phyloP scores from a whole-genome alignment of 2,329 filamentous ascomycete species.

The Pyricularia pennisetigena region DNA sequence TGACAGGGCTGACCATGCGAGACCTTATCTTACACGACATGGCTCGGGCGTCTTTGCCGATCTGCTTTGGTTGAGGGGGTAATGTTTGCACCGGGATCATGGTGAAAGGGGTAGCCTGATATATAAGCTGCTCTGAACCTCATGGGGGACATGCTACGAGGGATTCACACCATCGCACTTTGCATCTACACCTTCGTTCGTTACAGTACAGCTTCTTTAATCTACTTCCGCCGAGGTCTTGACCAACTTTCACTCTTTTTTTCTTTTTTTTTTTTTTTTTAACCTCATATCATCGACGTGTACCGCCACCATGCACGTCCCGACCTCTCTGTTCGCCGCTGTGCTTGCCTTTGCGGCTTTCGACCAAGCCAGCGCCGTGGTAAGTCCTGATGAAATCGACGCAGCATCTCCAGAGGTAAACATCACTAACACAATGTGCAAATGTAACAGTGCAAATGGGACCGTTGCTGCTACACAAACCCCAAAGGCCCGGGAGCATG shows the following conservation, averaged over 20 bases:
- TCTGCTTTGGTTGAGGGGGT: neutral
- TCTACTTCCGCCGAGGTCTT: neutral
- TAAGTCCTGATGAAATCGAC: neutral
- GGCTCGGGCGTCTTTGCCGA: neutral
- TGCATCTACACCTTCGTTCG: neutral
- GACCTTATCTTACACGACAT: neutral
- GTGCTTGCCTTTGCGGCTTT: neutral
- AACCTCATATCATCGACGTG: neutral
- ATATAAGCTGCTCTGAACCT: neutral
- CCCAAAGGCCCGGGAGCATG: neutral
- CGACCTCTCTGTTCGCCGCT: neutral
- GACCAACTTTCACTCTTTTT: neutral
- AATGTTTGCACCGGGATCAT: neutral
- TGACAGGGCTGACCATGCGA: neutral
- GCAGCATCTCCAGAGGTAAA: neutral
- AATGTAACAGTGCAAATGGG: neutral
- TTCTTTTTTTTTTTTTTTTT: no score
- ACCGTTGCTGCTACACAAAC: conserved; percentile 3
- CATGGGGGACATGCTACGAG: neutral
- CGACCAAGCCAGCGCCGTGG: neutral
- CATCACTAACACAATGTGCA: neutral
- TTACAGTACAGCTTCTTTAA: neutral
- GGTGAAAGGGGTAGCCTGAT: neutral
- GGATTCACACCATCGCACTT: neutral
- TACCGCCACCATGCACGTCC: neutral